Conservation (phyloP, 192 early-diverging fungal species). For the Dissophora ornata region DNA sequence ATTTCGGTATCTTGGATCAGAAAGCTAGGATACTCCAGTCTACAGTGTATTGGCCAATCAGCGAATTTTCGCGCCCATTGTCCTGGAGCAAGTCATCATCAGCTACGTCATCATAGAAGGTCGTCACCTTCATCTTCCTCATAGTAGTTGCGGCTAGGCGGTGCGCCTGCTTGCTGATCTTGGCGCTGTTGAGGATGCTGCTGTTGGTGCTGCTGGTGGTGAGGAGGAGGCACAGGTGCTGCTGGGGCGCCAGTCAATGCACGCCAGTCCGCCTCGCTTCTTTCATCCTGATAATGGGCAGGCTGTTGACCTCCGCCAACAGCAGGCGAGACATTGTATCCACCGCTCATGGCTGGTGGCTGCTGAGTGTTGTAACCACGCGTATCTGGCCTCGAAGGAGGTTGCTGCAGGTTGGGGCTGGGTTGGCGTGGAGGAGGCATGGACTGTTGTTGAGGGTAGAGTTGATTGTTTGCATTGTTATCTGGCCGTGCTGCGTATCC, state of each 20-base stretch:
- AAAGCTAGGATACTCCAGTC: no score
- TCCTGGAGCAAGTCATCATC: no score
- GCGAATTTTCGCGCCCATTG: no score
- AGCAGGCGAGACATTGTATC: conserved; percentile 29
- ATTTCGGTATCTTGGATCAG: no score
- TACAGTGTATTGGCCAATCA: no score
- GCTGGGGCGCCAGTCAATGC: conserved; percentile 29
- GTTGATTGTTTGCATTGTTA: neutral
- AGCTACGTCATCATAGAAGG: conserved; percentile 50
- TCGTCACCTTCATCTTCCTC: conserved; percentile 31
- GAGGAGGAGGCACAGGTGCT: conserved; percentile 5
- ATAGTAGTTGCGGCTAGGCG: conserved; percentile 45
- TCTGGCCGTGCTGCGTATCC: neutral
- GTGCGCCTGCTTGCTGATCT: conserved; percentile 8
- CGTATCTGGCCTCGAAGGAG: no score
- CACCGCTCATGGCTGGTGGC: conserved; percentile 22
- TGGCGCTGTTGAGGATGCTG: conserved; percentile 14
- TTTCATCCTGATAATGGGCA: conserved; percentile 20
- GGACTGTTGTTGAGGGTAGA: conserved; percentile 5
- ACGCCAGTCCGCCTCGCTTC: conserved; percentile 44
- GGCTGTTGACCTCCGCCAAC: neutral
- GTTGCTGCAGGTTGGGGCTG: conserved; percentile 25
- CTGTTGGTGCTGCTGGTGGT: conserved; percentile 12
- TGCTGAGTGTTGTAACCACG: conserved; percentile 25
- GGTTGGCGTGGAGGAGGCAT: conserved; percentile 13